Percentiles rank a stretch among this genome's conserved stretches.
Evolutionary conservation across 2,329 filamentous ascomycete genomes (phyloP).

Genomic region (Rhynchosporium agropyri): DNA sequence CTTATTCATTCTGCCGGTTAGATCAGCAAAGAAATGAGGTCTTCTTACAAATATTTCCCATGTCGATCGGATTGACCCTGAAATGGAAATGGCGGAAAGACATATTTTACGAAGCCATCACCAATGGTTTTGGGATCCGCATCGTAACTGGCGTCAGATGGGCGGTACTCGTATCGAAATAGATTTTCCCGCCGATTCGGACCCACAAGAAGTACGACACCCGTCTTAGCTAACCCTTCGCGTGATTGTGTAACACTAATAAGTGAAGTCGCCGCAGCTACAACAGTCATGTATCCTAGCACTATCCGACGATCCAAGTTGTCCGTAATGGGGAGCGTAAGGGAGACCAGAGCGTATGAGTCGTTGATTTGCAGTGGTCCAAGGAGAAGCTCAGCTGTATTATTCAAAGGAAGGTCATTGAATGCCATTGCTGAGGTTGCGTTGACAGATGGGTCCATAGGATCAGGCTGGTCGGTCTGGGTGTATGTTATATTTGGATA

Average conservation of each 20-base stretch:
- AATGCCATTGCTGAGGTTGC: conserved; percentile 36
- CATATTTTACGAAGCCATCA: conserved; percentile 55
- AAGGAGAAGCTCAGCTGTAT: conserved; percentile 65
- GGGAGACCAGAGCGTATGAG: conserved; percentile 74
- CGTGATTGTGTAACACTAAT: conserved; percentile 62
- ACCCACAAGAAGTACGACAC: conserved; percentile 70
- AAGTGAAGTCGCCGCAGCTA: conserved; percentile 69
- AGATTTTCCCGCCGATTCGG: conserved; percentile 68
- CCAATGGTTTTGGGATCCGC: conserved; percentile 47
- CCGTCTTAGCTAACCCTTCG: conserved; percentile 72
- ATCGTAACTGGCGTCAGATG: conserved; percentile 52
- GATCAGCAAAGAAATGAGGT: conserved; percentile 17
- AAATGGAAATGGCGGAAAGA: conserved; percentile 57
- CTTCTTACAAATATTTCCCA: conserved; percentile 47
- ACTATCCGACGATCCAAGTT: conserved; percentile 63
- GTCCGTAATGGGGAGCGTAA: conserved; percentile 78
- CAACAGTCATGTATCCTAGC: conserved; percentile 80
- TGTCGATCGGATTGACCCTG: conserved; percentile 53
- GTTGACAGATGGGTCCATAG: conserved; percentile 35
- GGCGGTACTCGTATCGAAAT: conserved; percentile 52
- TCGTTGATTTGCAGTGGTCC: conserved; percentile 61
- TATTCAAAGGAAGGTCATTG: conserved; percentile 45
- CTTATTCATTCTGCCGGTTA: neutral
- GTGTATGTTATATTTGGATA: conserved; percentile 79
- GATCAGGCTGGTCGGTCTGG: conserved; percentile 29